Base-by-base conservation (phyloP, 2,329 filamentous ascomycete genomes). In the Aspergillus aculeatinus region DNA sequence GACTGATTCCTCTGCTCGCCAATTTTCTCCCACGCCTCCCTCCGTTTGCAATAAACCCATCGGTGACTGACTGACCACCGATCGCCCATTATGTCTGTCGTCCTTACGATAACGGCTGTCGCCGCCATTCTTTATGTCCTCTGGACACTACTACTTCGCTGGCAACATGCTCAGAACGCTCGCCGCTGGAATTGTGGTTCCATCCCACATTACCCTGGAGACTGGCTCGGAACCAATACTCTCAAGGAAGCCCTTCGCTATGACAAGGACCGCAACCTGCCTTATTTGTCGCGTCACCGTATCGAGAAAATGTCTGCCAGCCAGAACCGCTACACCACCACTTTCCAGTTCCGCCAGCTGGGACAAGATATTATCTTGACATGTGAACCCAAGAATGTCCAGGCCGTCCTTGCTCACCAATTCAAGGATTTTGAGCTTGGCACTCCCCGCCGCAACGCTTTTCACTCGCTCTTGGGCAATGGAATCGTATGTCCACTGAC, bases 351-450 rank as follows among this genome's bases (percentile, higher is more conserved):
- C 16, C 64, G 65, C 35, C 68, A 68, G 39, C 58, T 70, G 23
- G 69, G 67, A 23, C 63, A 62, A 16, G 63, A 72, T 10, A 57
- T 61, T 11, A 49, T 71, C 47, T 67, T 70, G 35, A 77, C 75
- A 7, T 63, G 66, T 23, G 76, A 78, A 16, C 76, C 76, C 3
- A 72, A 72, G 58, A 96, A 96, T 72, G 87, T 96, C 76, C 95
- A 96, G 75, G 90, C 92, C 21, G 81, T 96, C 23, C 80, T 96
- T 12, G 90, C 92, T 0, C 90, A 89, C 1, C 90, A 96, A 71
- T 96, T 96, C 72, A 79, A 79, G 60, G 89, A 95, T 68, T 96
- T 88, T 69, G 92, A 91, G 68, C 92, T 96, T 73, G 92, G 92
- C 6, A 77, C 86, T 63, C 76, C 91, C 64, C 79, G 96, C 21